Percentiles rank a stretch among this genome's conserved stretches.
Conservation (phyloP, 2,329 filamentous ascomycete genomes). For the Fusarium pilosicola region DNA sequence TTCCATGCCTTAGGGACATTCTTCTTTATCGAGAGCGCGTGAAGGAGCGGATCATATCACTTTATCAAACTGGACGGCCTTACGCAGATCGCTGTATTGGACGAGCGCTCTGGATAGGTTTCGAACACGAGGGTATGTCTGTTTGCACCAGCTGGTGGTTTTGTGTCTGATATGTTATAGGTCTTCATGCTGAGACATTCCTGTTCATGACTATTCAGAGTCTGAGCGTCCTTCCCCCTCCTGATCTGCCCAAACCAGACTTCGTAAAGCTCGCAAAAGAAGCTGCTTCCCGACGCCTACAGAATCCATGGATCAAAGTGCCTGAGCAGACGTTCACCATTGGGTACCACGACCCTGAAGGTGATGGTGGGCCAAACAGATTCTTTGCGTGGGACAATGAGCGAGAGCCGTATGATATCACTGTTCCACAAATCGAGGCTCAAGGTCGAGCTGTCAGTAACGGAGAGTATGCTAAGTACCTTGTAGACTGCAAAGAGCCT, state of each 20-base stretch:
- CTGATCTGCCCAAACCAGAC: not conserved
- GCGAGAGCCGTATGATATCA: conserved; percentile 14
- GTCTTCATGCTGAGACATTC: conserved; percentile 26
- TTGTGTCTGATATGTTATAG: not conserved
- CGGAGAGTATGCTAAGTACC: conserved; percentile 11
- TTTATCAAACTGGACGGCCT: not conserved
- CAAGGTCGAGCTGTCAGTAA: conserved; percentile 27
- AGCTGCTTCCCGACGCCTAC: not conserved
- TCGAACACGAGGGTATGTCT: conserved; percentile 22
- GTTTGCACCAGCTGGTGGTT: accelerated
- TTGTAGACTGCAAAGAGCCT: not conserved
- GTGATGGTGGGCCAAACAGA: not conserved
- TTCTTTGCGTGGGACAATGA: conserved; percentile 36
- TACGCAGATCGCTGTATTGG: conserved; percentile 1
- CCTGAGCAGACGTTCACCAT: conserved; percentile 1
- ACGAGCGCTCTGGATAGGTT: conserved; percentile 29
- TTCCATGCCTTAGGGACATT: conserved; percentile 8
- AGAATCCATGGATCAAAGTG: conserved; percentile 3
- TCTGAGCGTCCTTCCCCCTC: not conserved
- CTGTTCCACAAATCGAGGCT: not conserved
- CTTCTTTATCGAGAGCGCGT: conserved; percentile 21
- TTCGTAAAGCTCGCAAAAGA: conserved; percentile 20
- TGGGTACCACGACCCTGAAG: conserved; percentile 13
- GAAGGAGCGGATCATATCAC: not conserved
- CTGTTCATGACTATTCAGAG: conserved; percentile 32